These are phyloP conservation scores for Cordyceps militaris DNA, from an alignment of 2,329 filamentous ascomycete genomes.

Conservation along the genomic window DNA sequence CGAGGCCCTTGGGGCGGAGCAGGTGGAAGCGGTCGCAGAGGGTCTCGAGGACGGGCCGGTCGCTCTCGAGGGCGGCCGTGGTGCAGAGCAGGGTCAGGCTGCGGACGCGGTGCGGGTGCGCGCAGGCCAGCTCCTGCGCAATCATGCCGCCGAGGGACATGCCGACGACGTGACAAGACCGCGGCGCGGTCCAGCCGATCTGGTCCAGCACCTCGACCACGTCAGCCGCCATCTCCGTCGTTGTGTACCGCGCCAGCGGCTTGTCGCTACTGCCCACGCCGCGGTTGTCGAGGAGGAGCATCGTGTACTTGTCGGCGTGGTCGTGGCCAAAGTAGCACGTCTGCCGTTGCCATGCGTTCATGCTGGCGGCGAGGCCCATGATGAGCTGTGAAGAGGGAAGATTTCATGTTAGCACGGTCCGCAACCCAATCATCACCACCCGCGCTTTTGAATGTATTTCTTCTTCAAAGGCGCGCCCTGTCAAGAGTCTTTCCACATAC, in stretches of 20 bases:
- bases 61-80: constrained; percentile 53
- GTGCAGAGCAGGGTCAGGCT: constrained; percentile 57
- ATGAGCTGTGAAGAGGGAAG: constrained; percentile 50
- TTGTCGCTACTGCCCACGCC: constrained; percentile 77
- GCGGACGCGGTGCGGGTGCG: constrained; percentile 45
- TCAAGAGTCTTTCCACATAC: constrained; percentile 45
- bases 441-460: no score
- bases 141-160: constrained; percentile 91
- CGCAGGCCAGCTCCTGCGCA: constrained; percentile 65
- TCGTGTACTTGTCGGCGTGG: constrained; percentile 59
- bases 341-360: constrained; percentile 73
- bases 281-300: constrained; percentile 75
- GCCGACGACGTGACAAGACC: constrained; percentile 60
- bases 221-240: constrained; percentile 78
- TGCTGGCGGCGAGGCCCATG: constrained; percentile 68
- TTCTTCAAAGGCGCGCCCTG: background rate
- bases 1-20: constrained; percentile 63
- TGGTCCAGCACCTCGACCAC: constrained; percentile 61
- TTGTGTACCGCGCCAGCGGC: constrained; percentile 70
- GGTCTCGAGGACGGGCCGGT: constrained; percentile 57
- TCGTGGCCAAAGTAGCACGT: constrained; percentile 75
- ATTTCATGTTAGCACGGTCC: background rate
- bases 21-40: constrained; percentile 48
- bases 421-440: background rate
- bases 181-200: constrained; percentile 56